A percentile compares a stretch with the other conserved stretches of the same genome.
Conservation (phyloP, 2,329 filamentous ascomycete genomes). For the Cercospora sesami region DNA sequence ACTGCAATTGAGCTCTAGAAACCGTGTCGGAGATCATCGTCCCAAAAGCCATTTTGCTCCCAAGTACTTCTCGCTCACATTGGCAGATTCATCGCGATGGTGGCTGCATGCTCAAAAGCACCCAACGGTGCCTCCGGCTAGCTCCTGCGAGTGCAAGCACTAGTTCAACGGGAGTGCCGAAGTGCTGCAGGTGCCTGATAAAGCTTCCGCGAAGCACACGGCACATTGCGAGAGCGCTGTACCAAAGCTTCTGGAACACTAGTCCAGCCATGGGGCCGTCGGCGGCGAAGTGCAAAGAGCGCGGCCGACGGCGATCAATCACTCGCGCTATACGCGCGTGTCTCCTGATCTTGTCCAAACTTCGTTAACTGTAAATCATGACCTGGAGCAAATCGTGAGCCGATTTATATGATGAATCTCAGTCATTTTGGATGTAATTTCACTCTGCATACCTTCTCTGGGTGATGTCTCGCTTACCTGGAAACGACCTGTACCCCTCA, state of each 20-base stretch:
- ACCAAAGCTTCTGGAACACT: background rate
- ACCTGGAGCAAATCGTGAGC: background rate
- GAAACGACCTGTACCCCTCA: background rate
- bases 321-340: background rate
- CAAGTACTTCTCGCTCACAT: background rate
- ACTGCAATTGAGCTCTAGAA: background rate
- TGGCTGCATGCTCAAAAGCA: background rate
- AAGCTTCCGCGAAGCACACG: background rate
- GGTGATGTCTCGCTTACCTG: background rate
- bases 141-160: background rate
- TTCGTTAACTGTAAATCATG: background rate
- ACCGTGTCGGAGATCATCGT: background rate
- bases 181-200: background rate
- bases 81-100: background rate
- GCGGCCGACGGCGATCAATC: background rate
- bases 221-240: background rate
- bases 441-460: background rate
- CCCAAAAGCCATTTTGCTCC: background rate
- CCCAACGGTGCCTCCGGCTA: background rate
- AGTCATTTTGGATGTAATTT: background rate
- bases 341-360: background rate
- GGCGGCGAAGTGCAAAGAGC: background rate
- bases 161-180: background rate
- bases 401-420: no score
- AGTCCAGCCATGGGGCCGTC: background rate